phyloP scores from a whole-genome alignment of 2,329 filamentous ascomycete genomes.

The Hypoxylon sp. region DNA sequence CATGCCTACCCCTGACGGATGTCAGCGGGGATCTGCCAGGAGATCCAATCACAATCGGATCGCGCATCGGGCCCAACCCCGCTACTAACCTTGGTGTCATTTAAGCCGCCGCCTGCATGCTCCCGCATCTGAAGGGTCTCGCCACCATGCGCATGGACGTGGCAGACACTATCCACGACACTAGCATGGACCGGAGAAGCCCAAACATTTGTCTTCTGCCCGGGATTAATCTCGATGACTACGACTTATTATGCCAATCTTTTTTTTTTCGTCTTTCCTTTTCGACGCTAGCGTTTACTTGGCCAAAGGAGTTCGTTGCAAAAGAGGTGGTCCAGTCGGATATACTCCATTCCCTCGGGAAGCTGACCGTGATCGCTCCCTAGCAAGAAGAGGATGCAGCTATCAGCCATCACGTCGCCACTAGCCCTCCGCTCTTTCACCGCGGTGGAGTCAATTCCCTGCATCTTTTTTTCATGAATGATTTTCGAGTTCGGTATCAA shows the following conservation, averaged over 20 bases:
- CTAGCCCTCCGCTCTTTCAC: neutral
- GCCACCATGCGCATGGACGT: neutral
- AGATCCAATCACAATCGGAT: conserved; percentile 3
- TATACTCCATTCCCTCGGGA: neutral
- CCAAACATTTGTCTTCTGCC: too few species aligned
- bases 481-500: neutral
- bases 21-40: neutral
- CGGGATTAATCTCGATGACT: too few species aligned
- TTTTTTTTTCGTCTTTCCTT: neutral
- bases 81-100: neutral
- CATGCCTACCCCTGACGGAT: neutral
- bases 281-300: neutral
- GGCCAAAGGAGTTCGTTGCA: neutral
- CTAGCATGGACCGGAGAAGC: too few species aligned
- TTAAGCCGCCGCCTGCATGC: conserved; percentile 22
- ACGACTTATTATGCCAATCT: too few species aligned
- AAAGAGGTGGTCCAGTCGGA: neutral
- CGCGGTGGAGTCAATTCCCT: neutral
- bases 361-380: neutral
- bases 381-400: neutral
- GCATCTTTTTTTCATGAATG: neutral
- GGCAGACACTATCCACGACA: too few species aligned
- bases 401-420: neutral
- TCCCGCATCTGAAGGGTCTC: neutral
- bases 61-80: neutral